Percentiles rank a stretch among this genome's conserved stretches.
Evolutionary conservation across 768 basidiomycete genomes (phyloP).

Genomic region (Termitomyces sp.): DNA sequence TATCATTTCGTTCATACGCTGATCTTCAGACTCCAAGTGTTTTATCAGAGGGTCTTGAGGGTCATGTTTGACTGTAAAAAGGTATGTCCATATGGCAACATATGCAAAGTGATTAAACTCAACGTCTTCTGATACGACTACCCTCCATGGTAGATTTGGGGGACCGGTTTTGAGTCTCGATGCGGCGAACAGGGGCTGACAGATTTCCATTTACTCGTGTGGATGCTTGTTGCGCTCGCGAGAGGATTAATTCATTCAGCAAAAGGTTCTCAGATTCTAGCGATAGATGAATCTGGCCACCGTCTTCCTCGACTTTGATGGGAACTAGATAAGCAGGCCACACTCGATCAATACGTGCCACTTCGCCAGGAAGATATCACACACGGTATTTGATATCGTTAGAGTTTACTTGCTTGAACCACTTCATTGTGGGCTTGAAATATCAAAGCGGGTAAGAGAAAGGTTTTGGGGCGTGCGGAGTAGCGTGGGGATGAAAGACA

Average conservation of each 20-base stretch:
- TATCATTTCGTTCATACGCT: background rate
- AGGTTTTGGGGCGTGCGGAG: background rate
- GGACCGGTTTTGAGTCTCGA: background rate
- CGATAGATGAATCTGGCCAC: background rate
- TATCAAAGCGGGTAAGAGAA: background rate
- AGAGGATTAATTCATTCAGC: background rate
- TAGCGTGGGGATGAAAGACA: background rate
- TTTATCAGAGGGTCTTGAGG: background rate
- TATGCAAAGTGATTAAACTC: background rate
- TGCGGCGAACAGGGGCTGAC: background rate
- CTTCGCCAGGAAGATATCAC: background rate
- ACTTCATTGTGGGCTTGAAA: background rate
- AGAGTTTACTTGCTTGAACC: slow-evolving; percentile 1
- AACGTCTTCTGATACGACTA: background rate
- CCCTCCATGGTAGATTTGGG: background rate
- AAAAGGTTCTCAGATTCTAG: background rate
- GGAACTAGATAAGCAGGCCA: background rate
- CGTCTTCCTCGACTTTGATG: background rate
- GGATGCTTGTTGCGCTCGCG: background rate
- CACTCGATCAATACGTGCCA: background rate
- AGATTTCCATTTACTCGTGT: background rate
- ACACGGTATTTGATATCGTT: background rate
- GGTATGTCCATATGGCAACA: background rate
- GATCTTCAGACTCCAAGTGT: background rate
- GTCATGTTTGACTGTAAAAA: background rate